phyloP scores from a whole-genome alignment of 768 basidiomycete genomes.

The Mycena olivaceomarginata region DNA sequence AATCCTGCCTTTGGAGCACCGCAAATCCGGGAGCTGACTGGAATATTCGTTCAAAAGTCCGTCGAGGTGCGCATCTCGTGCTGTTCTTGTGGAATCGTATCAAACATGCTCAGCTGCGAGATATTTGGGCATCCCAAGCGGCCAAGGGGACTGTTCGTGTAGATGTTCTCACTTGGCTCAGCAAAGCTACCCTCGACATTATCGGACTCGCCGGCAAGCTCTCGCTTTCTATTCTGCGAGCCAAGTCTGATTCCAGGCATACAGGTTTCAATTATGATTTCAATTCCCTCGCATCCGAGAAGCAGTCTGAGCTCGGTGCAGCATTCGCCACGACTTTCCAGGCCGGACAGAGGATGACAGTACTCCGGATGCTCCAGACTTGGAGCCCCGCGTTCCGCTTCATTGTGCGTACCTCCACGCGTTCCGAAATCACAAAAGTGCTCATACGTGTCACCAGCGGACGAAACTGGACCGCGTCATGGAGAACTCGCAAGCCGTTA shows the following conservation, averaged over 20 bases:
- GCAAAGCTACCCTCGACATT: constrained; percentile 38
- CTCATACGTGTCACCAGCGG: constrained; percentile 49
- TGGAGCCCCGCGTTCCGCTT: constrained; percentile 54
- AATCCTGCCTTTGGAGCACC: constrained; percentile 50
- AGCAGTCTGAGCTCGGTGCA: constrained; percentile 63
- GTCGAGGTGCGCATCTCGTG: constrained; percentile 40
- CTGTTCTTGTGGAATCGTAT: not conserved
- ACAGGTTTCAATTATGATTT: constrained; percentile 46
- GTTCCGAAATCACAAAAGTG: not conserved
- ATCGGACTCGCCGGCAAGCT: constrained; percentile 27
- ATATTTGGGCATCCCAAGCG: constrained; percentile 48
- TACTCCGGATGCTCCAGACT: constrained; percentile 49
- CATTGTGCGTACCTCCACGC: constrained; percentile 49
- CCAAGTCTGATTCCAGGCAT: not conserved
- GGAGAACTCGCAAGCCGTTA: constrained; percentile 60
- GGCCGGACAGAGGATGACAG: constrained; percentile 56
- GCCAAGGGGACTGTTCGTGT: constrained; percentile 20
- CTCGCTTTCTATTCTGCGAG: not conserved
- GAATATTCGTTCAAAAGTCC: constrained; percentile 45
- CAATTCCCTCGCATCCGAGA: constrained; percentile 40
- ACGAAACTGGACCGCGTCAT: constrained; percentile 53
- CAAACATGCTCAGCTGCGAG: constrained; percentile 47
- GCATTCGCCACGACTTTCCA: constrained; percentile 68
- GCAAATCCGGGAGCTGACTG: constrained; percentile 47
- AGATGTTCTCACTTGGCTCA: constrained; percentile 38